Base-by-base conservation (phyloP, 345 rosid species). In the Eucalyptus cladocalyx region DNA sequence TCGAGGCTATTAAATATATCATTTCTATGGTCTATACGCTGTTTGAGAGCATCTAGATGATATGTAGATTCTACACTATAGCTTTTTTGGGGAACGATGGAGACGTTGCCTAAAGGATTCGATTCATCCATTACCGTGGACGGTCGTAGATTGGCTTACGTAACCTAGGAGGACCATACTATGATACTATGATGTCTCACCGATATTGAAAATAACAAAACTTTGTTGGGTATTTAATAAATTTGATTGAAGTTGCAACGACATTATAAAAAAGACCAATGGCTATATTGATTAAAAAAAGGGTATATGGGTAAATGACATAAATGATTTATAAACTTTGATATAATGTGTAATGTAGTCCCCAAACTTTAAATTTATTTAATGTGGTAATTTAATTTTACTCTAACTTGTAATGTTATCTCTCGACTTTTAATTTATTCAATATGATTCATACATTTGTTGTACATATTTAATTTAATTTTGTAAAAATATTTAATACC, bases 381-480 rank as follows among this genome's bases (percentile, higher is more conserved):
- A 9, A 5, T 9, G 3, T 10, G 30, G 6, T 23, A 9, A 24
- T 56, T 56, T 3, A 10, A 56, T 26, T 56, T 56, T 56, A 56
- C 2, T 26, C 13, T 56, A 56, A 56, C 30, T 4, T 56, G 13
- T 23, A 56, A 23, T 10, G 12, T 56, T 4, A 1, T 23, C 6
- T 0, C 1, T 21, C 5, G 0, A 24, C 1, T 0, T 56, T 56
- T 56, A 24, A 56, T 24, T 56, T 56, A 56, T 56, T 24, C 2
- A 23, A 56, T 24, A 56, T 9, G 14, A 23, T 56, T 0, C 30
- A 5, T 56, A 56, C 4, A 56, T 24, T 56, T 10, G 3, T 56
- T 23, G 0, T 56, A 24, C 12, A 4, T 2, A 11, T 24, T 56
- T 11, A 4, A 24, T 56, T 56, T 56, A 0, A 23, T 56, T 24